Evolutionary conservation across 2,329 filamentous ascomycete species (phyloP), one percentile per base, ranked within the genome.

Genomic region (Ceratocystis eucalypticola): DNA sequence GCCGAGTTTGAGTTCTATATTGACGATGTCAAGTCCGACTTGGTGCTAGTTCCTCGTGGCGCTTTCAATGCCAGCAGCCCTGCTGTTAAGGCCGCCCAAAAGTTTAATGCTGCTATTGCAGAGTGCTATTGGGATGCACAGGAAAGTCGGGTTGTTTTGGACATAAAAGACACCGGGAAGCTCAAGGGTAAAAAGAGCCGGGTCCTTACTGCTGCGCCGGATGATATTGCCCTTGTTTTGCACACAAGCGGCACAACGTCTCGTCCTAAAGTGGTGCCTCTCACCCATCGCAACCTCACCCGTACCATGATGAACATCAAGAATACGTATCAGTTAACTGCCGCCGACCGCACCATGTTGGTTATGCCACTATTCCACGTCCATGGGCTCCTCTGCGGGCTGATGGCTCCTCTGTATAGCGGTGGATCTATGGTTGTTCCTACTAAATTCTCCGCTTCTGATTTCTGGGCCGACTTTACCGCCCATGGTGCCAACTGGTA

Each of bases 301-400:
- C 81, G 85, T 68, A 93, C 89, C 17, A 94, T 94, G 89, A 81
- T 82, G 71, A 95, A 94, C 76, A 91, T 95, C 73, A 81, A 88
- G 72, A 79, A 81, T 67, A 95, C 90, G 5, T 95, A 95, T 74
- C 75, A 87, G 66, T 81, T 95, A 68, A 86, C 84, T 0, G 74
- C 84, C 5, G 74, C 80, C 64, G 90, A 95, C 74, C 84, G 90
- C 61, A 93, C 90, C 33, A 87, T 91, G 82, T 82, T 95, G 17
- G 89, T 95, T 68, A 95, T 95, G 90, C 90, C 90, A 20, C 81
- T 95, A 1, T 95, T 95, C 80, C 90, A 95, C 76, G 90, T 95
- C 62, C 90, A 94, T 73, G 91, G 91, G n/a, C 81, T 96, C 1
- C 80, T 95, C 15, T 91, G 90, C 68, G 90, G 84, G 22, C 88